phyloP scores from a whole-genome alignment of 441 rosid species.

The Brassica hybrid region DNA sequence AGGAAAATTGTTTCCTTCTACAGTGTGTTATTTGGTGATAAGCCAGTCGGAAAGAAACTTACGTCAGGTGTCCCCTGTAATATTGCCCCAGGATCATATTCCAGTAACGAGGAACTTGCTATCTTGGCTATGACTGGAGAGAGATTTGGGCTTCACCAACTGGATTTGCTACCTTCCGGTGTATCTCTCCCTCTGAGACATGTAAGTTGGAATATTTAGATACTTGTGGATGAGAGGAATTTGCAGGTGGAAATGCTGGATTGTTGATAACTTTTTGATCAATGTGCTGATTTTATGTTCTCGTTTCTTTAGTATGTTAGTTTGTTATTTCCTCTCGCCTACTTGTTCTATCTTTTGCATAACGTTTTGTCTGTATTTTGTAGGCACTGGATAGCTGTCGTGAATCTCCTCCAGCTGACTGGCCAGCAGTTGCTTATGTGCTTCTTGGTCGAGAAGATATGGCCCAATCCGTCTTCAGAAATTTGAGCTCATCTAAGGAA shows the following conservation, averaged over 20 bases:
- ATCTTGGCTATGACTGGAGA: conserved; percentile 98
- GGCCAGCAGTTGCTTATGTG: conserved; percentile 96
- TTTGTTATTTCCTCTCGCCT: conserved; percentile 19
- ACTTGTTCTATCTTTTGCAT: conserved; percentile 52
- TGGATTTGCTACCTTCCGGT: conserved; percentile 89
- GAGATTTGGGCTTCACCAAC: conserved; percentile 89
- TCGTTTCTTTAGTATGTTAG: not conserved
- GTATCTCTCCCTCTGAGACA: conserved; percentile 97
- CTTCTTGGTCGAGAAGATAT: conserved; percentile 97
- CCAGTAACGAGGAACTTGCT: conserved; percentile 78
- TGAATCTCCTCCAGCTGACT: conserved; percentile 93
- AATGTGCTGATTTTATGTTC: conserved; percentile 17
- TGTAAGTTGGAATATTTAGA: conserved; percentile 59
- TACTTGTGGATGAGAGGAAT: conserved; percentile 26
- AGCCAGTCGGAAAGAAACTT: conserved; percentile 65
- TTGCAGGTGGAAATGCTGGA: conserved; percentile 17
- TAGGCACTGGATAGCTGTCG: conserved; percentile 95
- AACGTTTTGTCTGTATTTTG: conserved; percentile 36
- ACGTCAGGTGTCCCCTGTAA: conserved; percentile 85
- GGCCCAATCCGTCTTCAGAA: conserved; percentile 69
- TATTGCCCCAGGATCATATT: conserved; percentile 76
- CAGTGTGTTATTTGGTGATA: conserved; percentile 83
- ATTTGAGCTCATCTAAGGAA: conserved; percentile 62
- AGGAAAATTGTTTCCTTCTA: conserved; percentile 87
- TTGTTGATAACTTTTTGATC: too few species aligned